phyloP scores from a whole-genome alignment of 163 green algal species.

The Trebouxia gelatinosa region DNA sequence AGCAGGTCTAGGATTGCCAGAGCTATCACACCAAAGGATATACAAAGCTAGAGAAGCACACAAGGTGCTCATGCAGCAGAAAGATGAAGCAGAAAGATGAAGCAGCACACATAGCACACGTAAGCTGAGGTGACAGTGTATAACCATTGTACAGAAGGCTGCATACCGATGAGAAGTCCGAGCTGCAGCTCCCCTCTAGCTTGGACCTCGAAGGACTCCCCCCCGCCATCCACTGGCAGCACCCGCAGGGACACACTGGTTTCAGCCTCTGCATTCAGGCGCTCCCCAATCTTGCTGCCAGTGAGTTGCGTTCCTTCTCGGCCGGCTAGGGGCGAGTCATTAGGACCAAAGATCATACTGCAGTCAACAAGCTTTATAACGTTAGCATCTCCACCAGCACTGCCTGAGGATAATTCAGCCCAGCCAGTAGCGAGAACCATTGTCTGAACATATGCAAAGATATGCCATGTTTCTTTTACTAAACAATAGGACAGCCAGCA shows the following conservation, averaged over 20 bases:
- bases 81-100: not conserved
- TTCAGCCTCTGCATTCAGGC: constrained; percentile 67
- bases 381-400: not conserved
- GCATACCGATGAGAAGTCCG: constrained; percentile 69
- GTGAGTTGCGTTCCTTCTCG: constrained; percentile 80
- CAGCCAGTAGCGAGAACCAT: no score
- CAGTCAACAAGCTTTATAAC: not conserved
- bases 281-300: constrained; percentile 76
- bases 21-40: no score
- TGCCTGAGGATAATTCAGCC: no score
- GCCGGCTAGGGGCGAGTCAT: constrained; percentile 81
- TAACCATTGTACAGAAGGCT: not conserved
- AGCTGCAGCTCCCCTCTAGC: constrained; percentile 92
- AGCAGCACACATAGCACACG: no score
- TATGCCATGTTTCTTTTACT: no score
- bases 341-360: constrained; percentile 84
- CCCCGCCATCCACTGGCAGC: constrained; percentile 49
- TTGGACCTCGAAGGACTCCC: constrained; percentile 79
- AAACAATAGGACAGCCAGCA: no score
- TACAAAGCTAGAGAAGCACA: no score
- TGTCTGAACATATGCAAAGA: no score
- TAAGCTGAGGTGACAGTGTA: not conserved
- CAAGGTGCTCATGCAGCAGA: not conserved
- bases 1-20: no score
- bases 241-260: constrained; percentile 62